Evolutionary conservation across 2,329 filamentous ascomycete species (phyloP), one percentile per base, ranked within the genome.

Genomic region (Elsinoe ampelina): DNA sequence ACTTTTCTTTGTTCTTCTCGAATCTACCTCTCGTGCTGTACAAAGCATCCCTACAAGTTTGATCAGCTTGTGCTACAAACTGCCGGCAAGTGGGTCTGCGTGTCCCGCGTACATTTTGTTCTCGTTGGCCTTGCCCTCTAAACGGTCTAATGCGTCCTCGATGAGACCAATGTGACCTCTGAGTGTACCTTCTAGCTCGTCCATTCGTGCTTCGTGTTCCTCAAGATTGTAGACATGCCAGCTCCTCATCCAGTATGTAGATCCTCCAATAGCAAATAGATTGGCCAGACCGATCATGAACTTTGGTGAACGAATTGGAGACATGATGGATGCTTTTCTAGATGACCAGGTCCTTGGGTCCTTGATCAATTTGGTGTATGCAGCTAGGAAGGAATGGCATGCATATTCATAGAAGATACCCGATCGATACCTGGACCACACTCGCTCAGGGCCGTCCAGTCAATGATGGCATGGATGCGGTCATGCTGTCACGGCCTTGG

Each of bases 131-230:
- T 68, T 66, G 20, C 71, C 70, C 60, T 77, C 74, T n/a, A 77
- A 61, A 4, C 73, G 63, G 58, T 76, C 72, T 19, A 76, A 60
- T 5, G 70, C 66, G 35, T 76, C 74, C 59, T 77, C 73, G 41
- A 77, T 77, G 15, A 76, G 51, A 1, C 73, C 74, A 58, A 76
- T 75, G 57, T 77, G 74, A 2, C 73, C 74, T 57, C 74, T 61
- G 35, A 77, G 58, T 12, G 74, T 77, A 5, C 75, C 73, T 61
- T 77, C 74, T 2, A 77, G 67, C 57, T 76, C 73, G 54, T 77
- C 73, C 61, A 75, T 68, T 8, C 73, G 70, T 2, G 75, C 74
- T 65, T 77, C 75, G 61, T 75, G 70, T 59, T 77, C 73, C 64
- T 75, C 70, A 3, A 74, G 67, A 57, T 74, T 75, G 64, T 72